phyloP scores from a whole-genome alignment of 495 filamentous ascomycete species.

The Aspergillus egyptiacus region DNA sequence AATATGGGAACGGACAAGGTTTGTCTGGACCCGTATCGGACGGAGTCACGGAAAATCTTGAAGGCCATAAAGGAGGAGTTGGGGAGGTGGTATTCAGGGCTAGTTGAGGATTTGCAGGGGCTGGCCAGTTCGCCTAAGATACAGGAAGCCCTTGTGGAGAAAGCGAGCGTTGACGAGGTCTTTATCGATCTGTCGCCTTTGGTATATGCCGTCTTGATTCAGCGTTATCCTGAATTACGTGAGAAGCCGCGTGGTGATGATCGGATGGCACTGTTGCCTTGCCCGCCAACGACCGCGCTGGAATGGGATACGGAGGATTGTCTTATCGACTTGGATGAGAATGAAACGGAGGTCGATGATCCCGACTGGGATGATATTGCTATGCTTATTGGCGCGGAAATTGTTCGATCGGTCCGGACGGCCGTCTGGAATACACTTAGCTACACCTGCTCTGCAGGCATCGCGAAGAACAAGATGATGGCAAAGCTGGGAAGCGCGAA shows the following conservation, averaged over 20 bases:
- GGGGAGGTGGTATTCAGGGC: slow-evolving; percentile 23
- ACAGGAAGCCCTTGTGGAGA: slow-evolving; percentile 66
- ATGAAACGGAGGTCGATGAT: slow-evolving; percentile 69
- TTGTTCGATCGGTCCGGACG: slow-evolving; percentile 68
- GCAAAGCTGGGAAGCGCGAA: slow-evolving; percentile 85
- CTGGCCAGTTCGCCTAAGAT: slow-evolving; percentile 39
- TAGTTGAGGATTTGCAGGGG: slow-evolving; percentile 15
- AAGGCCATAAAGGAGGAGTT: slow-evolving; percentile 72
- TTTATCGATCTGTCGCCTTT: slow-evolving; percentile 87
- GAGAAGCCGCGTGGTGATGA: slow-evolving; percentile 62
- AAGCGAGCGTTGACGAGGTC: slow-evolving; percentile 86
- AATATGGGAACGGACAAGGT: slow-evolving; percentile 88
- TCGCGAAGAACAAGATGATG: slow-evolving; percentile 90
- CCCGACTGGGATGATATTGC: slow-evolving; percentile 96
- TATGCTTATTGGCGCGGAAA: slow-evolving; percentile 79
- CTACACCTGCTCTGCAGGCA: slow-evolving; percentile 87
- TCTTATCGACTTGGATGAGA: slow-evolving; percentile 66
- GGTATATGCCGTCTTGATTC: slow-evolving; percentile 66
- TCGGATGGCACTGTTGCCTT: slow-evolving; percentile 61
- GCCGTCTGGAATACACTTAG: slow-evolving; percentile 60
- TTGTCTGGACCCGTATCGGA: slow-evolving; percentile 84
- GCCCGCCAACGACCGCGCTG: slow-evolving; percentile 66
- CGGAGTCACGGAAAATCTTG: slow-evolving; percentile 77
- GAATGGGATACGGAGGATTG: slow-evolving; percentile 73
- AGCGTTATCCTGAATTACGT: slow-evolving; percentile 70